Evolutionary conservation across 768 basidiomycete species (phyloP).

Genomic region (Lentinus tigrinus): DNA sequence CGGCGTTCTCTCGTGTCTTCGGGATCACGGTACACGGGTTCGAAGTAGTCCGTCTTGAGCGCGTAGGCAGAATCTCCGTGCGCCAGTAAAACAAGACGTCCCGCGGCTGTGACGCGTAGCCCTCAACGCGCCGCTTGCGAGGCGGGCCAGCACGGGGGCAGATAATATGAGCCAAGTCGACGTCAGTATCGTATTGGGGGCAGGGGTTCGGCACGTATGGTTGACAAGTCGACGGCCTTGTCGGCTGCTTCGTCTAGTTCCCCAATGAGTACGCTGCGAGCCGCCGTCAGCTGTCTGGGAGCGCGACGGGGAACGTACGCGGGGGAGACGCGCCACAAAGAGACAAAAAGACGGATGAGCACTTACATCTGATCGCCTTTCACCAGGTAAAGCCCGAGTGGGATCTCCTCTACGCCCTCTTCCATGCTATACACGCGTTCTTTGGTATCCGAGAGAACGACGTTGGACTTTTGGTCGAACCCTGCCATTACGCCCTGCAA

Average conservation of each 20-base stretch:
- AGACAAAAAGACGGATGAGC: not conserved
- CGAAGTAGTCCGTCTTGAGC: too few relatives aligned
- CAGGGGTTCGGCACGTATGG: constrained; percentile 86
- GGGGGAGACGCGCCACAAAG: not conserved
- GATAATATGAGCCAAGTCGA: too few relatives aligned
- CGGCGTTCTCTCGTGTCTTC: too few relatives aligned
- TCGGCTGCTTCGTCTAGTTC: constrained; percentile 87
- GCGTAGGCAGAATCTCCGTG: too few relatives aligned
- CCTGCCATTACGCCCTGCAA: constrained; percentile 85
- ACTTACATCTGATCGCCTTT: constrained; percentile 98
- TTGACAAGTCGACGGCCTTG: constrained; percentile 65
- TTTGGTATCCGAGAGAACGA: constrained; percentile 90
- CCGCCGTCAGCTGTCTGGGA: constrained; percentile 4
- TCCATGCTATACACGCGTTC: constrained; percentile 92
- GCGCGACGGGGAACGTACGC: not conserved
- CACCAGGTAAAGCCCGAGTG: constrained; percentile 93
- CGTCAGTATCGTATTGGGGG: constrained; percentile 73
- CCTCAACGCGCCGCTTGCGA: too few relatives aligned
- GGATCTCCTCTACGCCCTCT: constrained; percentile 91
- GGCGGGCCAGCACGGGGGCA: too few relatives aligned
- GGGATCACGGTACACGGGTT: too few relatives aligned
- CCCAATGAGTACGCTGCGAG: constrained; percentile 67
- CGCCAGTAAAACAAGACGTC: too few relatives aligned
- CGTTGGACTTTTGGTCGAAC: constrained; percentile 93
- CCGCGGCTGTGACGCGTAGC: too few relatives aligned